phyloP scores from a whole-genome alignment of 768 basidiomycete genomes.

The Naganishia vishniacii region DNA sequence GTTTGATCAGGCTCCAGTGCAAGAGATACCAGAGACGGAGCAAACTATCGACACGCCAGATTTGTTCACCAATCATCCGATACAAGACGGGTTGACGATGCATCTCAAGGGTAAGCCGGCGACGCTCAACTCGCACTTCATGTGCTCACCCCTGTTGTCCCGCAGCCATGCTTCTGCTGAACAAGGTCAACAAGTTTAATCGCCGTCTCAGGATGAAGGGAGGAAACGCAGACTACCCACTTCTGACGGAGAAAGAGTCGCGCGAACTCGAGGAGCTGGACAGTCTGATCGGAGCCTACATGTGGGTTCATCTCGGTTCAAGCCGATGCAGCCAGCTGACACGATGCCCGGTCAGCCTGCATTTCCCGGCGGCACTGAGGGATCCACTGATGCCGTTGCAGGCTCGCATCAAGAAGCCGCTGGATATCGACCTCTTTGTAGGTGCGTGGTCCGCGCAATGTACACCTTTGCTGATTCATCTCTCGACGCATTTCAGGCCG shows the following conservation, averaged over 20 bases:
- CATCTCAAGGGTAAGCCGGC: constrained; percentile 18
- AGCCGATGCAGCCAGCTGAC: background rate
- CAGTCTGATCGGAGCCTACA: constrained; percentile 7
- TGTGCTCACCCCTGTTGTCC: background rate
- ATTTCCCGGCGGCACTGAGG: constrained; percentile 22
- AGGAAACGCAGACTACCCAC: background rate
- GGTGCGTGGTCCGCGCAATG: constrained; percentile 1
- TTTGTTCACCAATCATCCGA: constrained; percentile 23
- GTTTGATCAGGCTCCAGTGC: constrained; percentile 10
- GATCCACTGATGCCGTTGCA: constrained; percentile 25
- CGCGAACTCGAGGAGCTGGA: constrained; percentile 24
- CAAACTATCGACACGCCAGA: constrained; percentile 21
- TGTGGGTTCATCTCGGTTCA: background rate
- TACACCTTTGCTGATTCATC: background rate
- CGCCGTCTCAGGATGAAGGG: constrained; percentile 18
- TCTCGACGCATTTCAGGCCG: background rate
- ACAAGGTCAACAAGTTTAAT: constrained; percentile 23
- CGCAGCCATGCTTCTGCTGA: constrained; percentile 14
- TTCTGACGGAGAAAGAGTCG: background rate
- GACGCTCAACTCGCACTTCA: background rate
- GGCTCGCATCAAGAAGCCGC: constrained; percentile 11
- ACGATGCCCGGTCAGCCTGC: background rate
- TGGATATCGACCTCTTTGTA: constrained; percentile 27
- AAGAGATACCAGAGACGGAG: constrained; percentile 21
- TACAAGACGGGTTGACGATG: constrained; percentile 20